Evolutionary conservation across 768 basidiomycete genomes (phyloP).

Genomic region (Candolleomyces eurysporus): DNA sequence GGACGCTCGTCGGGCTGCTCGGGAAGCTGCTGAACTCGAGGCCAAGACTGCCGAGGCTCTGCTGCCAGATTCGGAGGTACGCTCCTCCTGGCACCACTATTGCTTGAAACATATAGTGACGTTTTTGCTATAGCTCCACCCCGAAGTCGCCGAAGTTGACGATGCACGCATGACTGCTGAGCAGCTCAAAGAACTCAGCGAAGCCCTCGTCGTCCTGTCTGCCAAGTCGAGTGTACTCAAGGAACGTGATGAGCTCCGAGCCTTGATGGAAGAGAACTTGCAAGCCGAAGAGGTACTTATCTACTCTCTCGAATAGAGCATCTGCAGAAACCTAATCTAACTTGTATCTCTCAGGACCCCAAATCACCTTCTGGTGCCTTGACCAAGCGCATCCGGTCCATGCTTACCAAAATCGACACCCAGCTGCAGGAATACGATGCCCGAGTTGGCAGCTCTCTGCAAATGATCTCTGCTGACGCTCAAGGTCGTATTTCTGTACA

Average conservation of each 20-base stretch:
- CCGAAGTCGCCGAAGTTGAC: slow-evolving; percentile 57
- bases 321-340: background rate
- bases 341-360: slow-evolving; percentile 49
- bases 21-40: slow-evolving; percentile 78
- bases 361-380: slow-evolving; percentile 82
- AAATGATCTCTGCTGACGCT: slow-evolving; percentile 81
- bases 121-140: slow-evolving; percentile 48
- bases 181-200: slow-evolving; percentile 90
- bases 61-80: slow-evolving; percentile 87
- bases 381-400: slow-evolving; percentile 91
- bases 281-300: slow-evolving; percentile 74
- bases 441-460: slow-evolving; percentile 79
- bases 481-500: slow-evolving; percentile 87
- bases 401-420: slow-evolving; percentile 93
- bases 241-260: slow-evolving; percentile 88
- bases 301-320: slow-evolving; percentile 1
- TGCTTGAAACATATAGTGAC: background rate
- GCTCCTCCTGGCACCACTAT: slow-evolving; percentile 5
- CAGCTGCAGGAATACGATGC: slow-evolving; percentile 92
- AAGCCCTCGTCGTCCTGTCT: slow-evolving; percentile 86
- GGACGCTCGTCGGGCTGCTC: slow-evolving; percentile 82
- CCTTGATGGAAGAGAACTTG: slow-evolving; percentile 92
- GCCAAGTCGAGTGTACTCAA: slow-evolving; percentile 94
- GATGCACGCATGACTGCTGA: slow-evolving; percentile 97
- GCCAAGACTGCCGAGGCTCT: slow-evolving; percentile 77